These are phyloP conservation scores for Vaccinium macrocarpon DNA, from an alignment of 148 eudicot species.

Conservation along the genomic window DNA sequence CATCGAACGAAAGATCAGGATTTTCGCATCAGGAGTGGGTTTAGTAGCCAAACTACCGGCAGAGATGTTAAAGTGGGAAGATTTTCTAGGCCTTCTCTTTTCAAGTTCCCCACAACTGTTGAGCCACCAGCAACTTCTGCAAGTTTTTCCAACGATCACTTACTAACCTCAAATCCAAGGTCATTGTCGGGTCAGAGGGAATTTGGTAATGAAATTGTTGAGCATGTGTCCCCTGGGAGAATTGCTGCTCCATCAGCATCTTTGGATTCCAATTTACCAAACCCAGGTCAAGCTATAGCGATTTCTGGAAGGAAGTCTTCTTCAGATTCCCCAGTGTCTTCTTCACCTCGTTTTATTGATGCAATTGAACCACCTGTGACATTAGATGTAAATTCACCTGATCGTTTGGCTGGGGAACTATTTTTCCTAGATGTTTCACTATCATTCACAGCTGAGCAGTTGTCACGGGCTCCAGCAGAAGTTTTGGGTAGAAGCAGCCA, in stretches of 20 bases:
- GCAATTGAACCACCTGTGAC: constrained; percentile 66
- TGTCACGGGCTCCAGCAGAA: constrained; percentile 93
- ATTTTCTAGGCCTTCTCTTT: constrained; percentile 59
- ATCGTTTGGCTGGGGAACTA: constrained; percentile 89
- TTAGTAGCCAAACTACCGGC: constrained; percentile 39
- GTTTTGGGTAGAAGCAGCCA: constrained; percentile 96
- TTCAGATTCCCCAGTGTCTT: constrained; percentile 68
- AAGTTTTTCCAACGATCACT: constrained; percentile 79
- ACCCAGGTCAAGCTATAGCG: constrained; percentile 23
- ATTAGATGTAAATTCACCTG: constrained; percentile 87
- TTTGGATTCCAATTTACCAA: constrained; percentile 40
- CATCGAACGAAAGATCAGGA: constrained; percentile 57
- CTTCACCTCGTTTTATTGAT: constrained; percentile 73
- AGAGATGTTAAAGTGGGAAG: constrained; percentile 61
- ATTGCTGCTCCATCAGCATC: constrained; percentile 31
- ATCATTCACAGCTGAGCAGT: constrained; percentile 79
- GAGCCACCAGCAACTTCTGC: constrained; percentile 56
- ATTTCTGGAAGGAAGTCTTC: constrained; percentile 70
- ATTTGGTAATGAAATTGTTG: constrained; percentile 49
- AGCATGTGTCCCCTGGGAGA: constrained; percentile 40
- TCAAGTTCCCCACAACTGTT: constrained; percentile 47
- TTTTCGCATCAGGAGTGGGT: constrained; percentile 53
- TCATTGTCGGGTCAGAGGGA: constrained; percentile 70
- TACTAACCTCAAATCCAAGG: constrained; percentile 71
- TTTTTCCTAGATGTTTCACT: constrained; percentile 67